Evolutionary conservation across 2,329 filamentous ascomycete species (phyloP).

Genomic region (Verticillium dahliae): DNA sequence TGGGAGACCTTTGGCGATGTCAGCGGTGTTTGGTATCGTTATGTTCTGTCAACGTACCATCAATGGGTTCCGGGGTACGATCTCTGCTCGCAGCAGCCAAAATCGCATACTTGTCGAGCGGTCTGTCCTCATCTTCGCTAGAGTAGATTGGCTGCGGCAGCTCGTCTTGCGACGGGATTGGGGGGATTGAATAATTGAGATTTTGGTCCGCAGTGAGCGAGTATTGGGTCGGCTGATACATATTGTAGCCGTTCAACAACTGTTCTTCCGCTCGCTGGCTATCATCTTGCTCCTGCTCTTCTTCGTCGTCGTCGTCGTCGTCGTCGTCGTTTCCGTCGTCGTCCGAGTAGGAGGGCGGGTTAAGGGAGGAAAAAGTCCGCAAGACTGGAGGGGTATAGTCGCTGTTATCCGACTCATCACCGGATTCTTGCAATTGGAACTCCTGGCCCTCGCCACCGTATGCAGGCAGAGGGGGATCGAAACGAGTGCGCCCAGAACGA

Average conservation of each 20-base stretch:
- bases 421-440: constrained; percentile 4
- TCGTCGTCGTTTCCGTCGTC: not conserved
- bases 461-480: not conserved
- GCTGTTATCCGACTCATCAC: constrained; percentile 2
- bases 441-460: not conserved
- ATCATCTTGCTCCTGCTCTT: constrained; percentile 2
- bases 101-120: not conserved
- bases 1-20: not conserved
- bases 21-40: not conserved
- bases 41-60: not conserved
- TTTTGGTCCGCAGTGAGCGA: constrained; percentile 3
- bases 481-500: not conserved
- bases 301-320: not conserved
- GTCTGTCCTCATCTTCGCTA: not conserved
- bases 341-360: not conserved
- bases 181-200: not conserved
- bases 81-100: not conserved
- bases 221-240: not conserved
- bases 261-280: constrained; percentile 5
- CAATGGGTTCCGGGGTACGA: not conserved
- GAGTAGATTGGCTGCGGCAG: not conserved
- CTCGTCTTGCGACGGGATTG: not conserved
- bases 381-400: not conserved
- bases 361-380: not conserved
- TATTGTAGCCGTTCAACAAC: constrained; percentile 1